Percentiles rank a stretch among this genome's conserved stretches.
Evolutionary conservation across 345 rosid genomes (phyloP).

Genomic region (Erodium maritimum): DNA sequence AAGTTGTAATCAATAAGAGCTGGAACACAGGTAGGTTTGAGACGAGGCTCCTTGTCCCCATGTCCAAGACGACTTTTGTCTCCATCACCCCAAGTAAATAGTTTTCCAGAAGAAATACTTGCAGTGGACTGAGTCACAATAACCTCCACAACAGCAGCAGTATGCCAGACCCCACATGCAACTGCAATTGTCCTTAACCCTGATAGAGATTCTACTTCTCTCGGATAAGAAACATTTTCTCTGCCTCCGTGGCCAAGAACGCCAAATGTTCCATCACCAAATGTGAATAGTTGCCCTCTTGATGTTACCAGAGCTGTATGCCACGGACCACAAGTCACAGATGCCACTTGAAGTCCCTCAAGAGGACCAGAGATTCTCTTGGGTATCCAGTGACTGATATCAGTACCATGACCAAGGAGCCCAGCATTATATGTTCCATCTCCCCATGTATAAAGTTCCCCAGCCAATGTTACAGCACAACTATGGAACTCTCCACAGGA

Average conservation of each 20-base stretch:
- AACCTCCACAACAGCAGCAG: constrained; percentile 86
- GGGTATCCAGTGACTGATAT: too few species aligned
- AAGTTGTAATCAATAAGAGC: constrained; percentile 85
- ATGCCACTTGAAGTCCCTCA: too few species aligned
- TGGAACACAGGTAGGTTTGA: constrained; percentile 76
- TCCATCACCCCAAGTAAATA: constrained; percentile 98
- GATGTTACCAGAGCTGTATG: constrained; percentile 67
- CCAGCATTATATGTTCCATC: too few species aligned
- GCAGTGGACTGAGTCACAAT: constrained; percentile 40
- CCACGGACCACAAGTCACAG: too few species aligned
- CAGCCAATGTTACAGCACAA: too few species aligned
- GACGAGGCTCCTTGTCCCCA: constrained; percentile 69
- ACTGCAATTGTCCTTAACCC: constrained; percentile 74
- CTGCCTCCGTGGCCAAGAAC: constrained; percentile 85
- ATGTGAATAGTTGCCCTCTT: constrained; percentile 68
- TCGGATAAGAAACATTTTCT: constrained; percentile 59
- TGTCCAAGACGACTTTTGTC: constrained; percentile 82
- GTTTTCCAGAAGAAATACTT: constrained; percentile 43
- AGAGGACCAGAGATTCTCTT: too few species aligned
- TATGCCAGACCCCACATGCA: constrained; percentile 95
- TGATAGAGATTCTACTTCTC: constrained; percentile 53
- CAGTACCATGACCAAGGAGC: too few species aligned
- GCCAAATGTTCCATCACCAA: constrained; percentile 91
- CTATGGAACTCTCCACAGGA: too few species aligned
- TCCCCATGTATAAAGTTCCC: too few species aligned